Base-by-base conservation (phyloP, 257 asterid genomes). In the Craterostigma plantagineum region DNA sequence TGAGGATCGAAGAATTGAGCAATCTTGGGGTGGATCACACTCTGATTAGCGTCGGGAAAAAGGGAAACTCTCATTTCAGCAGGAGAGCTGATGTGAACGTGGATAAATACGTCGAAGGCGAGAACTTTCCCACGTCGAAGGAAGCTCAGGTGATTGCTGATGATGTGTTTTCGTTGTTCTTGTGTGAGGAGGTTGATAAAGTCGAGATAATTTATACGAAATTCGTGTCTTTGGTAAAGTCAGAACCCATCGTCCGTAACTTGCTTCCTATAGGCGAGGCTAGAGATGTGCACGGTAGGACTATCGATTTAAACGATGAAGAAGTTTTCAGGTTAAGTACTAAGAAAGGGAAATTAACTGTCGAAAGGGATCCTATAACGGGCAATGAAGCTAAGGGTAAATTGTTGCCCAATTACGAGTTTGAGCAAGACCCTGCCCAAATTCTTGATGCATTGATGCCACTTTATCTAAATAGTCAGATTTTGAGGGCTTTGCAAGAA, bases 111-210 rank as follows among this genome's bases (percentile, higher is more conserved):
- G 33, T 81, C 3, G 91, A 86, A 9, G 96, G 94, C 7, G 60
- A 46, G 16, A 14, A 10, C 18, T 76, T 77, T 14, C 96, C 96
- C 15, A 81, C 91, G 1, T 85, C 96, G 1, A 86, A 86, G 53
- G 94, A 86, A 57, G 96, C 96, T 17, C 96, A 81, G 53, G 73
- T 75, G 1, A 77, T 86, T 6, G 96, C 96, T 0, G 94, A 86
- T 17, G 94, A 86, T 16, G 91, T 86, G 1, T 81, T 78, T 38
- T 86, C 96, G 0, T 60, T 86, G 0, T 81, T 86, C 15, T 68
- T 86, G 3, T 71, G 91, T 38, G 96, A 86, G 43, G 94, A 86
- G 35, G 94, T 81, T 4, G 92, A 86, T 39, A 86, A 86, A 16
- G 96, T 86, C 10, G 94, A 86, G 73, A 73, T 81, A 23, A 60